phyloP scores from a whole-genome alignment of 2,329 filamentous ascomycete species.

The Graphilbum fragrans region DNA sequence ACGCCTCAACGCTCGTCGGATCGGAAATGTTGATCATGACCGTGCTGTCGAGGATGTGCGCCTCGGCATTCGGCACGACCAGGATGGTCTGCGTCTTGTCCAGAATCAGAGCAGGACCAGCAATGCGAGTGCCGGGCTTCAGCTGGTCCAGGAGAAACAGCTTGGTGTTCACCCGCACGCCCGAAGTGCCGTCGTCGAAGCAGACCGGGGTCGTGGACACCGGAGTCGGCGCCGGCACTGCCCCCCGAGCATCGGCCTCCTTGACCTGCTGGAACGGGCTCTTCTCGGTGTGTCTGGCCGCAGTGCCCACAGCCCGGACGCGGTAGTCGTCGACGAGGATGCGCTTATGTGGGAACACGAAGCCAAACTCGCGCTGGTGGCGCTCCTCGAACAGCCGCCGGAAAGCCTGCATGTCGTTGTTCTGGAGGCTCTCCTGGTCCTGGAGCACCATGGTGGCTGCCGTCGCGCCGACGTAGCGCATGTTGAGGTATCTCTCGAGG shows the following conservation, averaged over 20 bases:
- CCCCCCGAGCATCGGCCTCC: conserved; percentile 47
- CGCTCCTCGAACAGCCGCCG: conserved; percentile 52
- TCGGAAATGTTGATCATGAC: conserved; percentile 45
- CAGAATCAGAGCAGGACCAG: conserved; percentile 55
- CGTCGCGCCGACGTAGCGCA: conserved; percentile 82
- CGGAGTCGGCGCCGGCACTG: conserved; percentile 23
- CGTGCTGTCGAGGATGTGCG: conserved; percentile 60
- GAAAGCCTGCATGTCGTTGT: conserved; percentile 55
- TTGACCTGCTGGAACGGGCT: conserved; percentile 75
- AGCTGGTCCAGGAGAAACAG: conserved; percentile 57
- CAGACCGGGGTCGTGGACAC: conserved; percentile 42
- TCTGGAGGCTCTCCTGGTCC: conserved; percentile 35
- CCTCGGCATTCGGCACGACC: conserved; percentile 66
- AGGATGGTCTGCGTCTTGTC: conserved; percentile 61
- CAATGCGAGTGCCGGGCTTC: conserved; percentile 42
- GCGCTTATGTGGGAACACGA: conserved; percentile 55
- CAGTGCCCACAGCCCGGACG: conserved; percentile 52
- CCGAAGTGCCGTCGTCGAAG: conserved; percentile 58
- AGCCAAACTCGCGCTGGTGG: conserved; percentile 61
- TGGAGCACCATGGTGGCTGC: conserved; percentile 72
- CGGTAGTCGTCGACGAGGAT: conserved; percentile 63
- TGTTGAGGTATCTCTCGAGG: conserved; percentile 87
- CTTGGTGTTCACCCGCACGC: conserved; percentile 47
- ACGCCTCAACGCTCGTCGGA: conserved; percentile 15
- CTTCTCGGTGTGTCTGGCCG: conserved; percentile 55